Base-by-base conservation (phyloP, 1,284 basidiomycete species). In the Fomitopsis betulina region DNA sequence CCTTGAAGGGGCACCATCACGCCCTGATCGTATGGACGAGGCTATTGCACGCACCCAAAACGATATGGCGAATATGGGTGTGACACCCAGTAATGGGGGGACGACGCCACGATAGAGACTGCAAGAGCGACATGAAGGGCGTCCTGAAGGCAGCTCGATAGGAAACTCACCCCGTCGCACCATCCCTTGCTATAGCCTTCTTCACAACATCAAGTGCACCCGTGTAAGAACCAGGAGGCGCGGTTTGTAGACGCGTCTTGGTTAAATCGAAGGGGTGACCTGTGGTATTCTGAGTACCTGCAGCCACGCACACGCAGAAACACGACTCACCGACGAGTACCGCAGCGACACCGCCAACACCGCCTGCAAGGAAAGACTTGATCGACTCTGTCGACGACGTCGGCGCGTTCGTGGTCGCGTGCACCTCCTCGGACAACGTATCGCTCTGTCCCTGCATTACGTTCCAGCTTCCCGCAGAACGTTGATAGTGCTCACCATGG, bases 261-360 rank as follows among this genome's bases (percentile, higher is more conserved):
- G 93, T 97, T 66, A 99, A 78, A 77, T 99, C 96, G 71, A 99
- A 99, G 8, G 96, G 96, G 70, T 99, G 97, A 5, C 96, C 96
- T 91, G 65, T 25, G 47, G 52, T 35, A 5, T 19, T 35, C 27
- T 27, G 43, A 30, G 19, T 17, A 1, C n/a, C 35, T 19, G 15
- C 38, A n/a, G 27, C 17, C 25, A 19, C 33, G 6, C 23, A n/a
- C 7, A 21, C 23, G 15, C 38, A 19, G 40, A 23, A 50, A 15
- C 54, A 63, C 21, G 53, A 81, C 84, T 71, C 69, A 90, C 94
- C 94, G 60, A 96, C 94, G 39, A 96, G 80, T 9, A 97, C 94
- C 56, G 91, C 91, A 63, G 86, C 81, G 59, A 88, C 79, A 68
- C 96, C 96, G 65, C 96, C 96, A 67, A 93, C 90, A 43, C 96